Percentiles rank a stretch among this genome's conserved stretches.
Evolutionary conservation across 345 rosid species (phyloP).

Genomic region (Pistacia integerrima): DNA sequence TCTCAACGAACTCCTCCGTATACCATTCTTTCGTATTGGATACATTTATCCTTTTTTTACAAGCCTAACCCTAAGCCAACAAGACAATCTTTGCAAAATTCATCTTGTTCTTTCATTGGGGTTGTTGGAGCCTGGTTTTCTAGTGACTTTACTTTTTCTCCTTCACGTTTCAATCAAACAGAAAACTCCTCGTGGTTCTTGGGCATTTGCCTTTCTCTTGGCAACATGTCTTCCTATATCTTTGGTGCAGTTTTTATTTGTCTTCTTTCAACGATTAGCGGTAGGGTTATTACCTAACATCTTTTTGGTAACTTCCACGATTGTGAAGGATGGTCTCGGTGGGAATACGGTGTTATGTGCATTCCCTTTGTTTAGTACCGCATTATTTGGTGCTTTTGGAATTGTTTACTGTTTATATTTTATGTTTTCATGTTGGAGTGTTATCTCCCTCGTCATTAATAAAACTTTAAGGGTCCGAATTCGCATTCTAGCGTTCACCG

Average conservation of each 20-base stretch:
- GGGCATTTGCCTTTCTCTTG: conserved; percentile 41
- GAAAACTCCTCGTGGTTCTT: conserved; percentile 30
- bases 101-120: conserved; percentile 60
- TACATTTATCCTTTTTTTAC: conserved; percentile 27
- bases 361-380: conserved; percentile 48
- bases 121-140: conserved; percentile 58
- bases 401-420: conserved; percentile 36
- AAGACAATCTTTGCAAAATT: conserved; percentile 40
- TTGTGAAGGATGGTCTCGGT: conserved; percentile 7
- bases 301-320: conserved; percentile 31
- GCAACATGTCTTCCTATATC: conserved; percentile 53
- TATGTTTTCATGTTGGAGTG: conserved; percentile 48
- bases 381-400: conserved; percentile 49
- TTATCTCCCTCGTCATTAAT: conserved; percentile 58
- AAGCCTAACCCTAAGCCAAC: conserved; percentile 20
- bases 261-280: conserved; percentile 17
- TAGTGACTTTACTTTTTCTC: conserved; percentile 54
- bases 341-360: conserved; percentile 39
- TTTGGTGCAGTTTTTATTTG: conserved; percentile 34
- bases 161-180: conserved; percentile 56
- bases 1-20: conserved; percentile 42
- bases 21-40: conserved; percentile 39
- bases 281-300: conserved; percentile 17
- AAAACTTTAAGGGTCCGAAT: conserved; percentile 48
- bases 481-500: conserved; percentile 34